Evolutionary conservation across 2,329 filamentous ascomycete genomes (phyloP), one percentile per base, ranked within the genome.

Genomic region (Annulohypoxylon truncatum): DNA sequence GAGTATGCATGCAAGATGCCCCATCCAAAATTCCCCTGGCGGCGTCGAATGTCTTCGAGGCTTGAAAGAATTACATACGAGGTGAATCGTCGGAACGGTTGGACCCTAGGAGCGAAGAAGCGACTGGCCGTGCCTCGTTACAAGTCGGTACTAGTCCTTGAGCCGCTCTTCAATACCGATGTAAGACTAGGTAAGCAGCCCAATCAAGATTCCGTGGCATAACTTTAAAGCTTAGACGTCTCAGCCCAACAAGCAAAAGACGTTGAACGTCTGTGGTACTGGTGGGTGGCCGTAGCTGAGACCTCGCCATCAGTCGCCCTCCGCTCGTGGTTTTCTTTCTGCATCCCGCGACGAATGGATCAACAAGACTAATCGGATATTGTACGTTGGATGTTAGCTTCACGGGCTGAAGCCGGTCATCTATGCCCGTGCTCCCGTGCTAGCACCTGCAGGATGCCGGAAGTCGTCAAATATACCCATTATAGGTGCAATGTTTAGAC

Each of bases 191-290:
- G 31, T 47, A 44, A 35, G 38, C 22, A 40, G 24, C 10, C 28
- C 40, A 51, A 58, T 46, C 61, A 56, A 61, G 35, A 53, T 26
- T 64, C 60, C 10, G 28, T 26, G 46, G 33, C 44, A 56, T 44
- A 61, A 61, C 53, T 47, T 51, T 55, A 57, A 61, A 46, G 55
- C 22, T 15, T 33, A 55, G 46, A 57, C 52, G 52, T 29, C 28
- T 54, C 42, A 55, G 46, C 35, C 54, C 44, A 51, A 15, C 22
- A 28, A 20, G 22, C 40, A 67, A 52, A 38, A 47, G 40, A 50
- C 60, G 35, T 53, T 56, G 33, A 22, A 53, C 42, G 52, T 52
- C 13, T 57, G 40, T 31, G 52, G 50, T 56, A 15, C 48, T 48
- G 42, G 40, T 47, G 7, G 40, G 20, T 48, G 35, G 24, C 40